phyloP scores from a whole-genome alignment of 768 basidiomycete species.

The Lentinula detonsa region DNA sequence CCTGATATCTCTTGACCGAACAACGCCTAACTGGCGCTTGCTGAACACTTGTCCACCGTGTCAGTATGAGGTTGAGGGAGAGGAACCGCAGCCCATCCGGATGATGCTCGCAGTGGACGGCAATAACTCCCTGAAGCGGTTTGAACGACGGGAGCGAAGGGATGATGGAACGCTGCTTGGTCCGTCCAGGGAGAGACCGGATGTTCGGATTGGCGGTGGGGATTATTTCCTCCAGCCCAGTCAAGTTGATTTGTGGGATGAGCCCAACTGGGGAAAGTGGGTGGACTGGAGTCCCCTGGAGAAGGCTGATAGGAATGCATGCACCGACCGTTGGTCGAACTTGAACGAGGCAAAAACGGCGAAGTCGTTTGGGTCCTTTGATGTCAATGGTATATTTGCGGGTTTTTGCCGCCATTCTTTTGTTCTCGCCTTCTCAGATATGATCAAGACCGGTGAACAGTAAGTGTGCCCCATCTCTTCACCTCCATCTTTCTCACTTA shows the following conservation, averaged over 20 bases:
- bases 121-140: too few species aligned
- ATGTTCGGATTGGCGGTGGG: constrained; percentile 7
- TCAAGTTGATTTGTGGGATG: constrained; percentile 17
- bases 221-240: constrained; percentile 16
- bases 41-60: constrained; percentile 22
- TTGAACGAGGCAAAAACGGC: constrained; percentile 7
- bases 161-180: background rate
- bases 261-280: background rate
- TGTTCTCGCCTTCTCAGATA: constrained; percentile 15
- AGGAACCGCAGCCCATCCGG: too few species aligned
- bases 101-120: too few species aligned
- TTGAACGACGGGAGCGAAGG: too few species aligned
- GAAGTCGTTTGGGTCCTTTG: constrained; percentile 12
- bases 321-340: constrained; percentile 13
- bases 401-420: constrained; percentile 18
- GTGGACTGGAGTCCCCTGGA: too few species aligned
- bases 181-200: constrained; percentile 8
- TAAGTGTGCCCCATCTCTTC: background rate
- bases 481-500: background rate
- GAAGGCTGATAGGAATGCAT: background rate
- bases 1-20: constrained; percentile 13
- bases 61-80: constrained; percentile 13
- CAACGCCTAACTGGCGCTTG: constrained; percentile 18
- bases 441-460: constrained; percentile 22
- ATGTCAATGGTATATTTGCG: constrained; percentile 17